These are phyloP conservation scores for Chytriomyces sp. DNA, from an alignment of 192 early-diverging fungal species.

Conservation along the genomic window DNA sequence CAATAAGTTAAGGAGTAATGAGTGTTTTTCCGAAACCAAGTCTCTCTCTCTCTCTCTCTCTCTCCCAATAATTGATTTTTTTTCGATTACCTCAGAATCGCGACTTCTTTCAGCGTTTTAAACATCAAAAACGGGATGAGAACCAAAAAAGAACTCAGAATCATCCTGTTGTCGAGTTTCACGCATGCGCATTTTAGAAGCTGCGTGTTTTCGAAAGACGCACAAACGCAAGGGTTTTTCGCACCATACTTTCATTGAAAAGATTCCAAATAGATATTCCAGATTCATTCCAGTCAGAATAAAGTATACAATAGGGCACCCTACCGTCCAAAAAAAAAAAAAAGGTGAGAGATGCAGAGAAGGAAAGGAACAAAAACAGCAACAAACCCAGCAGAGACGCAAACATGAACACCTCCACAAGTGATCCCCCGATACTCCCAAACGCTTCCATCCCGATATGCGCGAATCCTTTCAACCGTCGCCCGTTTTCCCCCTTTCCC, in stretches of 20 bases:
- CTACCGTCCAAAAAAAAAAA: conserved; percentile 12
- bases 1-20: background rate
- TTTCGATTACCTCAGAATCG: conserved; percentile 57
- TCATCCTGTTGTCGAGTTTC: conserved; percentile 59
- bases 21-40: too few relatives aligned
- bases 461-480: conserved; percentile 49
- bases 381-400: conserved; percentile 66
- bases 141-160: conserved; percentile 61
- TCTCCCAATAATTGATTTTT: too few relatives aligned
- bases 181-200: background rate
- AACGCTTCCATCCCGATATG: conserved; percentile 72
- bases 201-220: conserved; percentile 35
- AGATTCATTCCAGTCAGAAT: conserved; percentile 73
- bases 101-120: conserved; percentile 80
- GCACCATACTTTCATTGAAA: conserved; percentile 29
- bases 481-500: conserved; percentile 27
- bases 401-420: conserved; percentile 67
- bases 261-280: conserved; percentile 56
- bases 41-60: too few relatives aligned
- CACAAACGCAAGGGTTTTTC: background rate
- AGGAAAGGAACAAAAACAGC: background rate
- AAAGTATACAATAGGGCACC: conserved; percentile 47
- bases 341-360: background rate
- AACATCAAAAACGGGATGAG: conserved; percentile 76
- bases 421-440: conserved; percentile 65